Percentiles rank a stretch among this genome's conserved stretches.
phyloP scores from a whole-genome alignment of 1,284 basidiomycete genomes.

The Boletus hoseneyae region DNA sequence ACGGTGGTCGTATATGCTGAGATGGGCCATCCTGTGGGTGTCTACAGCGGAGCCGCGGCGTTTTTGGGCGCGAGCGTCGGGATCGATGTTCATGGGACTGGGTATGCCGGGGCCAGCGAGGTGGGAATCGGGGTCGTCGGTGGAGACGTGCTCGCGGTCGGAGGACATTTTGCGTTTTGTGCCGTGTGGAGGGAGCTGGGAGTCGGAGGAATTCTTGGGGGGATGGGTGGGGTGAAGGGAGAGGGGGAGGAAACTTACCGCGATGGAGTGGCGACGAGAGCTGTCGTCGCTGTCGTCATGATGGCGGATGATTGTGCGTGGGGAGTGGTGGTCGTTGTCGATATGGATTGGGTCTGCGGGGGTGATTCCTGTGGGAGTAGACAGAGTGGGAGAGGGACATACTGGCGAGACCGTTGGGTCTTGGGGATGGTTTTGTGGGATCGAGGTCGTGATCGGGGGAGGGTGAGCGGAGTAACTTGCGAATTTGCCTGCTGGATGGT shows the following conservation, averaged over 20 bases:
- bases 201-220: conserved; percentile 35
- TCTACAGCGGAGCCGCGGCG: conserved; percentile 77
- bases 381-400: conserved; percentile 14
- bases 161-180: conserved; percentile 78
- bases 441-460: conserved; percentile 37
- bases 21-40: conserved; percentile 63
- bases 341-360: conserved; percentile 40
- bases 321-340: conserved; percentile 37
- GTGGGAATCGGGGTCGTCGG: conserved; percentile 62
- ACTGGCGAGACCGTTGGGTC: conserved; percentile 26
- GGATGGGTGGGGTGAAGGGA: neutral
- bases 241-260: conserved; percentile 37
- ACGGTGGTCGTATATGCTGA: conserved; percentile 67
- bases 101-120: conserved; percentile 66
- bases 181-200: conserved; percentile 47
- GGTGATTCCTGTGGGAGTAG: conserved; percentile 28
- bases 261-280: conserved; percentile 65
- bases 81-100: conserved; percentile 51
- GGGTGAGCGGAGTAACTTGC: conserved; percentile 52
- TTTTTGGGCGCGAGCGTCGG: conserved; percentile 69
- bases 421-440: conserved; percentile 21
- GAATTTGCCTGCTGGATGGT: conserved; percentile 40
- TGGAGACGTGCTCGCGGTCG: conserved; percentile 52
- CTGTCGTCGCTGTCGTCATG: conserved; percentile 55
- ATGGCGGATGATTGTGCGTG: conserved; percentile 30